These are phyloP conservation scores for Synura sp. DNA, from an alignment of 352 stramenopile genomes.

Conservation along the genomic window DNA sequence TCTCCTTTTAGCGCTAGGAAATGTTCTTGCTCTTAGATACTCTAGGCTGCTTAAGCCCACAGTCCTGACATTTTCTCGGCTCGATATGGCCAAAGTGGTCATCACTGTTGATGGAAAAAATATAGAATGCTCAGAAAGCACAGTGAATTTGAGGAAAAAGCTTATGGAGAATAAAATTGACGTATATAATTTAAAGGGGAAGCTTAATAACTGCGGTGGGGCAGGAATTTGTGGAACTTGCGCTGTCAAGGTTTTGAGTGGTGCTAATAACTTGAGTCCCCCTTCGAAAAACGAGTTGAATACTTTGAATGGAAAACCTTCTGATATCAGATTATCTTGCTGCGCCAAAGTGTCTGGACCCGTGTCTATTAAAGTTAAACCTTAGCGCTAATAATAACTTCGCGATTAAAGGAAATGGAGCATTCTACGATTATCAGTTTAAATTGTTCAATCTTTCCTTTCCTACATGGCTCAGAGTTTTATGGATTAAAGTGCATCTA, in stretches of 20 bases:
- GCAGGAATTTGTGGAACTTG: constrained; percentile 52
- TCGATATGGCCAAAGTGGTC: not conserved
- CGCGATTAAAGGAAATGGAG: too few relatives aligned
- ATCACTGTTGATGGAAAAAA: constrained; percentile 14
- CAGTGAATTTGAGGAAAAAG: constrained; percentile 50
- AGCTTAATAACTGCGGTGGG: constrained; percentile 48
- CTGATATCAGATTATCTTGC: constrained; percentile 49
- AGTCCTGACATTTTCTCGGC: too few relatives aligned
- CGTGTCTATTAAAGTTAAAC: constrained; percentile 52
- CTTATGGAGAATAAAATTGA: constrained; percentile 54
- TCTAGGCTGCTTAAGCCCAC: too few relatives aligned
- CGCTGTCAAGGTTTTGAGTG: constrained; percentile 49
- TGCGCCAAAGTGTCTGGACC: constrained; percentile 50
- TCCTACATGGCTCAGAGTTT: too few relatives aligned
- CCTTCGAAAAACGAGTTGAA: constrained; percentile 52
- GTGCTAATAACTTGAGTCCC: constrained; percentile 46
- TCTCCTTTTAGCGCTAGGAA: too few relatives aligned
- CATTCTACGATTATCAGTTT: too few relatives aligned
- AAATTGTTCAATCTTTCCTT: too few relatives aligned
- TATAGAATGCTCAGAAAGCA: not conserved
- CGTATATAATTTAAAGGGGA: constrained; percentile 51
- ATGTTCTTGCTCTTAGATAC: too few relatives aligned
- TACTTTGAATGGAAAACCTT: constrained; percentile 47
- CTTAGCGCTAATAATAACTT: too few relatives aligned
- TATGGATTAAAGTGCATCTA: too few relatives aligned